Conservation (phyloP, 2,329 filamentous ascomycete genomes). For the Daldinia sp. region DNA sequence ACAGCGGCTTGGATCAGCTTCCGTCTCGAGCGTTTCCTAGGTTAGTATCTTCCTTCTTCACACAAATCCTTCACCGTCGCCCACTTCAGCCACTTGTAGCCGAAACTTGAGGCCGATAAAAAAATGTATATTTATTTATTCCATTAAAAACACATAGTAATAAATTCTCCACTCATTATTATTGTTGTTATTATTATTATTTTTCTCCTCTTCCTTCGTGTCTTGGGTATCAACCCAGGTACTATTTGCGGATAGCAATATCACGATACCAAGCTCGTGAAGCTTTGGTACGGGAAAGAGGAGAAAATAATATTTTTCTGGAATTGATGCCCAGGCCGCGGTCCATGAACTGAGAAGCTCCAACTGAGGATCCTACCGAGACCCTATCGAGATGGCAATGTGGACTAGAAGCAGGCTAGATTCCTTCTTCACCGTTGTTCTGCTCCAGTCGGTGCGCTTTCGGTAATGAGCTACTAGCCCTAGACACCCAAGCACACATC, state of each 20-base stretch:
- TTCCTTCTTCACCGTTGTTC: conserved; percentile 29
- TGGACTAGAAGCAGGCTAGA: conserved; percentile 26
- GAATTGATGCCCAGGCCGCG: conserved; percentile 19
- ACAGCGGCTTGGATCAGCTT: conserved; percentile 19
- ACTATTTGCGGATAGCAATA: conserved; percentile 5
- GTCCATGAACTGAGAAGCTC: conserved; percentile 11
- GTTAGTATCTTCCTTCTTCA: conserved; percentile 10
- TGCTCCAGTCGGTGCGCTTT: conserved; percentile 35
- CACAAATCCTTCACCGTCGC: conserved; percentile 34
- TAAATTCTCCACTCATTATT: conserved; percentile 24
- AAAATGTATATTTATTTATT: neutral
- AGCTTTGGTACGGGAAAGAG: neutral
- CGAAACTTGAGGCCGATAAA: neutral
- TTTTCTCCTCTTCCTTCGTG: conserved; percentile 1
- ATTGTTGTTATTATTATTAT: too few species aligned
- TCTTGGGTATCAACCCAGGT: too few species aligned
- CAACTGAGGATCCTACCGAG: conserved; percentile 17
- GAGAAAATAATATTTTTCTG: conserved; percentile 4
- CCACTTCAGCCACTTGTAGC: conserved; percentile 35
- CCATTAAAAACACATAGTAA: too few species aligned
- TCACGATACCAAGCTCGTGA: conserved; percentile 24
- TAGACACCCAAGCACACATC: conserved; percentile 18
- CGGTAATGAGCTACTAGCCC: conserved; percentile 33
- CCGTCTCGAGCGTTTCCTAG: conserved; percentile 9
- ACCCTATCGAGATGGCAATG: conserved; percentile 26